Evolutionary conservation across 2,329 filamentous ascomycete genomes (phyloP).

Genomic region (Rosellinia necatrix): DNA sequence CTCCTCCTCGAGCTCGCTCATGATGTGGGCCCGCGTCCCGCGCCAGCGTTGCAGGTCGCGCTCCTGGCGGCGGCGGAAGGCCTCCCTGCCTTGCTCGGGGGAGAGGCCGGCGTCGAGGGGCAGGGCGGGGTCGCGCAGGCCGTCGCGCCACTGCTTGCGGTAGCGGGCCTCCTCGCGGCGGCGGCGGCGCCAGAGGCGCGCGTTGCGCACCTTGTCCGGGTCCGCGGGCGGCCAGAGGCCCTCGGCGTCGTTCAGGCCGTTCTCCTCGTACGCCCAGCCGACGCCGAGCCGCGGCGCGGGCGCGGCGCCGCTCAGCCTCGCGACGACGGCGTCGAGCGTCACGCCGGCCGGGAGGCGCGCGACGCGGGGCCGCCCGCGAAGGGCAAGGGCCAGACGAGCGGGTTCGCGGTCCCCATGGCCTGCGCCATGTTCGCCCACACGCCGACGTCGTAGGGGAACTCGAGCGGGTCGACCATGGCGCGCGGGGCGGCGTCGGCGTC

Average conservation of each 20-base stretch:
- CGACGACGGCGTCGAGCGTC: constrained; percentile 31
- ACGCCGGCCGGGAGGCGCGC: constrained; percentile 35
- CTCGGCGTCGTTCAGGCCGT: constrained; percentile 71
- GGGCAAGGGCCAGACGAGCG: constrained; percentile 71
- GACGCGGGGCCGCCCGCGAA: constrained; percentile 58
- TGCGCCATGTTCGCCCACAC: constrained; percentile 74
- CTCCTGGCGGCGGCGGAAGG: constrained; percentile 56
- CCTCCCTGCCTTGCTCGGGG: constrained; percentile 52
- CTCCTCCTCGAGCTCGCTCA: constrained; percentile 57
- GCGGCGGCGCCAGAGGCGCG: constrained; percentile 43
- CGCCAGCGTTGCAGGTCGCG: constrained; percentile 49
- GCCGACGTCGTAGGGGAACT: constrained; percentile 83
- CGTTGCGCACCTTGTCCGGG: constrained; percentile 61
- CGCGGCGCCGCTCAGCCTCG: not conserved
- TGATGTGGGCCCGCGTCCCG: constrained; percentile 43
- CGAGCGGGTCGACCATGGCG: constrained; percentile 64
- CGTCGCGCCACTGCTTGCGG: constrained; percentile 23
- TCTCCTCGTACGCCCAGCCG: constrained; percentile 71
- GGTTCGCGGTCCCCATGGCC: constrained; percentile 73
- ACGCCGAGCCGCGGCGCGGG: constrained; percentile 36
- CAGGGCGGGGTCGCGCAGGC: constrained; percentile 33
- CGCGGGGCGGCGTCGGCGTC: constrained; percentile 45
- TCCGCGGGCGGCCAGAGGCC: constrained; percentile 68
- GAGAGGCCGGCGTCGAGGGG: constrained; percentile 29
- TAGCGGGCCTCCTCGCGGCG: constrained; percentile 38